Evolutionary conservation across 495 filamentous ascomycete genomes (phyloP), one percentile per base, ranked within the genome.

Genomic region (Massariosphaeria phaeospora): DNA sequence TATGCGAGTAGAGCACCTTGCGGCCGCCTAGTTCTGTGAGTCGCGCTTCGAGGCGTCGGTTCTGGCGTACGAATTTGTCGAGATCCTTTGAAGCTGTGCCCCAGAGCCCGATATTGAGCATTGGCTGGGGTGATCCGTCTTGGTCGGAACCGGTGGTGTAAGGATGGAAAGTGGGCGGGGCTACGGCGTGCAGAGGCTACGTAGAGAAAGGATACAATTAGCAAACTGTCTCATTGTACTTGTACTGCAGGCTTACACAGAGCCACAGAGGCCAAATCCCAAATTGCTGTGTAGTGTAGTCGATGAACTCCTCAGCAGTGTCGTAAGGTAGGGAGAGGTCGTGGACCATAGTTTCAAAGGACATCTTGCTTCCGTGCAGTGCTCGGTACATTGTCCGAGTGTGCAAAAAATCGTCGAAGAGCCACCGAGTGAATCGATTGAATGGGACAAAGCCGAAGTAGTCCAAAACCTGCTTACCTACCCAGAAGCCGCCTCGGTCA

Each of bases 1-100:
- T 72, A 40, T 79, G 74, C 20, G 79, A 76, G 62, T 81, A 82
- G 6, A 81, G 68, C 72, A 75, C 78, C 55, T 80, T 80, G 71
- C 73, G 75, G 11, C 87, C 87, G n/a, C 83, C 79, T 2, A 89
- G 72, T 48, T 79, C 78, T 11, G 67, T 71, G 10, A 90, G 72
- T 51, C 81, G 81, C 0, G 62, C 57, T 66, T 91, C 87, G 5
- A 93, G 68, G 17, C 73, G 74, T 2, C 80, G 75, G 67, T 93
- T 91, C 48, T 75, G 76, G 0, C 55, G 52, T 3, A 89, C 55
- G 41, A 78, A 82, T 0, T 54, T 64, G 7, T 67, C 53, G 4
- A 41, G 43, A 11, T 62, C 50, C 3, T 65, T 47, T 17, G 76
- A 71, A 0, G 69, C 70, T 12, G 33, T 42, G 0, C 73, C 79